These are phyloP conservation scores for Forsythia suspensa DNA, from an alignment of 257 asterid species.

Conservation along the genomic window DNA sequence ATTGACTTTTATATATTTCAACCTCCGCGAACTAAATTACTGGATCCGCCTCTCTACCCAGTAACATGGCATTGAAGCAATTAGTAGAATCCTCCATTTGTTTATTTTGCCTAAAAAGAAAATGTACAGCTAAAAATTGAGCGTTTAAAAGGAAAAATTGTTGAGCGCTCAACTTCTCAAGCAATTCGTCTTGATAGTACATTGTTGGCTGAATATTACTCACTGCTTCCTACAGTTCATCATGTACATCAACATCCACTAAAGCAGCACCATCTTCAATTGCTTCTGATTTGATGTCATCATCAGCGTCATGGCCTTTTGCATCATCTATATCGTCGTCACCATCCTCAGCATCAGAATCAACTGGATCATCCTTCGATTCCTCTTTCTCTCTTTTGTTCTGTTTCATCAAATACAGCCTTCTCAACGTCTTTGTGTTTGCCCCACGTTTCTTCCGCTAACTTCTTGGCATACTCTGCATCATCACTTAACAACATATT, in stretches of 20 bases:
- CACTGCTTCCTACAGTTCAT: constrained; percentile 56
- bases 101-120: constrained; percentile 25
- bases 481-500: constrained; percentile 80
- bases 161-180: constrained; percentile 4
- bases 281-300: no score
- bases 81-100: constrained; percentile 22
- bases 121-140: constrained; percentile 29
- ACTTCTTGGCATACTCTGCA: constrained; percentile 79
- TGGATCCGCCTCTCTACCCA: no score
- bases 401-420: constrained; percentile 90
- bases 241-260: no score
- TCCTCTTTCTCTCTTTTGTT: constrained; percentile 85
- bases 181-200: constrained; percentile 22
- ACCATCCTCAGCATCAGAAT: constrained; percentile 64
- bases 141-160: constrained; percentile 11
- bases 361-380: constrained; percentile 17
- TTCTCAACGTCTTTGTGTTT: constrained; percentile 93
- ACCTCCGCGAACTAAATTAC: no score
- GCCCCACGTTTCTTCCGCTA: constrained; percentile 96
- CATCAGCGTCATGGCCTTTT: constrained; percentile 43
- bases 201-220: constrained; percentile 16
- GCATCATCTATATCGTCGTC: constrained; percentile 36
- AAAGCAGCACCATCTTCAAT: no score
- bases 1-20: no score
- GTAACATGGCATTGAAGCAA: constrained; percentile 28